Evolutionary conservation across 345 rosid genomes (phyloP).

Genomic region (Pelargonium nanum): DNA sequence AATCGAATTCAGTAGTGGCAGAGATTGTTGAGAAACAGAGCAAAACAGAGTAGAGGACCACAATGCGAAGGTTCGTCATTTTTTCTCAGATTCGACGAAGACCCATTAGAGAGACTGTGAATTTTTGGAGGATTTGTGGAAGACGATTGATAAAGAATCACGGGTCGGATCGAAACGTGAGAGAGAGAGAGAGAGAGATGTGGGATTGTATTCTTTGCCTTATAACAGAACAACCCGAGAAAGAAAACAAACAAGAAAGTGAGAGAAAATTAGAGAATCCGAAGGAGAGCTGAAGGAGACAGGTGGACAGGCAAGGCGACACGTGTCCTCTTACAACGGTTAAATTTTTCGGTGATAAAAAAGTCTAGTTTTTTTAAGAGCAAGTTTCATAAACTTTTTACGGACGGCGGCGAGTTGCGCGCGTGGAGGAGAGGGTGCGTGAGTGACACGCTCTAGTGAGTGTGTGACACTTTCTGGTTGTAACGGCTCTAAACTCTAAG

Average conservation of each 20-base stretch:
- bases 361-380: not conserved
- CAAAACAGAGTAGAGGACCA: slow-evolving; percentile 29
- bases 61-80: slow-evolving; percentile 11
- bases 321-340: slow-evolving; percentile 44
- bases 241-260: slow-evolving; percentile 16
- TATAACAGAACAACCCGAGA: slow-evolving; percentile 12
- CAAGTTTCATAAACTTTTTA: not conserved
- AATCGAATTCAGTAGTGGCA: slow-evolving; percentile 53
- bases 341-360: slow-evolving; percentile 17
- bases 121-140: slow-evolving; percentile 10
- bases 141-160: slow-evolving; percentile 14
- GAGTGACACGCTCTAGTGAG: no score
- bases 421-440: not conserved
- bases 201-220: slow-evolving; percentile 10
- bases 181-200: slow-evolving; percentile 9
- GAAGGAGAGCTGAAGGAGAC: slow-evolving; percentile 33
- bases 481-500: no score
- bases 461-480: no score
- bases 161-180: slow-evolving; percentile 15
- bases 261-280: slow-evolving; percentile 21
- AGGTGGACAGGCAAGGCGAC: slow-evolving; percentile 41
- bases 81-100: slow-evolving; percentile 16
- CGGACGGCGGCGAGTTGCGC: slow-evolving; percentile 1
- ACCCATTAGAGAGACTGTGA: slow-evolving; percentile 22
- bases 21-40: slow-evolving; percentile 11